Evolutionary conservation across 2,329 filamentous ascomycete genomes (phyloP).

Genomic region (Xylaria sp.): DNA sequence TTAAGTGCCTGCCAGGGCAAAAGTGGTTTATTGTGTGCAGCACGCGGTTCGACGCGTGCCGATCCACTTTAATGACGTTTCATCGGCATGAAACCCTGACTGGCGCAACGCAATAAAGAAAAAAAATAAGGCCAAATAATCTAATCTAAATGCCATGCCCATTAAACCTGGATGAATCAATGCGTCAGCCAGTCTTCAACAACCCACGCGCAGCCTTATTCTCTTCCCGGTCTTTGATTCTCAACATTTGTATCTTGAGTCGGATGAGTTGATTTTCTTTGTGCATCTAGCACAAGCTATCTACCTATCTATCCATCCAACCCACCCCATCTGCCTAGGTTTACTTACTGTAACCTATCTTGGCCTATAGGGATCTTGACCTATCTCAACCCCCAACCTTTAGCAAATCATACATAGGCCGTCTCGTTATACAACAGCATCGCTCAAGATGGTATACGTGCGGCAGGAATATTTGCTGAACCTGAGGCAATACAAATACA

Average conservation of each 20-base stretch:
- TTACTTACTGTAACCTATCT: background rate
- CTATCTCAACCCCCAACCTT: background rate
- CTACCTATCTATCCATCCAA: too few relatives aligned
- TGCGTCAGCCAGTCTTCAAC: background rate
- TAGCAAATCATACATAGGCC: background rate
- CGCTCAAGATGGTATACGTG: slow-evolving; percentile 86
- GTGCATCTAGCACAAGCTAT: background rate
- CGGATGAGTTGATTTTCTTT: background rate
- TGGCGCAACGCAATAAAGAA: slow-evolving; percentile 15
- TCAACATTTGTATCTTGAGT: background rate
- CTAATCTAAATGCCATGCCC: slow-evolving; percentile 5
- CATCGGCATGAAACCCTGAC: slow-evolving; percentile 29
- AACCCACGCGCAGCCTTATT: background rate
- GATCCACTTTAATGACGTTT: slow-evolving; percentile 41
- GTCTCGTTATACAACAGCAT: background rate
- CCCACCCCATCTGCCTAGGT: background rate
- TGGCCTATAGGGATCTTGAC: too few relatives aligned
- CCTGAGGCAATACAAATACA: slow-evolving; percentile 96
- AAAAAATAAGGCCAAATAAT: slow-evolving; percentile 34
- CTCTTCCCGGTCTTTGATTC: background rate
- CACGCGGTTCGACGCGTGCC: slow-evolving; percentile 31
- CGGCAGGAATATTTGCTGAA: slow-evolving; percentile 89
- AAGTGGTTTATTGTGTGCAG: background rate
- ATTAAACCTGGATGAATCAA: background rate
- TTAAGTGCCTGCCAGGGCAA: background rate